A percentile compares a stretch with the other conserved stretches of the same genome.
Conservation (phyloP, 2,329 filamentous ascomycete species). For the Pseudogymnoascus verrucosus region DNA sequence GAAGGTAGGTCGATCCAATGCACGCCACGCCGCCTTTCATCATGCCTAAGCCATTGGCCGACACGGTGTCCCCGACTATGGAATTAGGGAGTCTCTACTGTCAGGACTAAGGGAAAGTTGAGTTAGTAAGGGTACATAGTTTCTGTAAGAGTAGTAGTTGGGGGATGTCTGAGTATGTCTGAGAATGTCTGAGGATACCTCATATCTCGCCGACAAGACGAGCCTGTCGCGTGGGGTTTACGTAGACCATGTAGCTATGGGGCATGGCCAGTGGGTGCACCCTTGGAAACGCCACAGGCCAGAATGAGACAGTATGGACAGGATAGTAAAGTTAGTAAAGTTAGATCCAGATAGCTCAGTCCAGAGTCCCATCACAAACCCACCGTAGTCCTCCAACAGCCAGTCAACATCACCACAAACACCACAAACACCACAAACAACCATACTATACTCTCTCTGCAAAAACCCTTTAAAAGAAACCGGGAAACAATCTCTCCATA, state of each 20-base stretch:
- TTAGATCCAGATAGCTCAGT: neutral
- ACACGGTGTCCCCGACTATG: neutral
- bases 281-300: neutral
- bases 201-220: neutral
- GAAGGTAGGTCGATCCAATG: constrained; percentile 2
- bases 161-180: neutral
- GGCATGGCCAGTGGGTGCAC: neutral
- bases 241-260: neutral
- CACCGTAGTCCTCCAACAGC: neutral
- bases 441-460: no score
- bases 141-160: neutral
- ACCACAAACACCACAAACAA: neutral
- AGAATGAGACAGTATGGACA: neutral
- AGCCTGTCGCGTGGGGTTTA: neutral
- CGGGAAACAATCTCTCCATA: neutral
- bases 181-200: neutral
- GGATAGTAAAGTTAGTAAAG: neutral
- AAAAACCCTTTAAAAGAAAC: neutral
- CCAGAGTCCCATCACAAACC: neutral
- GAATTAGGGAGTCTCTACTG: neutral
- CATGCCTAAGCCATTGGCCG: neutral
- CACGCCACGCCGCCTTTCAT: neutral
- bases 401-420: neutral
- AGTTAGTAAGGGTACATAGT: neutral
- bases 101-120: neutral